These are phyloP conservation scores for Fomitiporia mediterranea DNA, from an alignment of 1,284 basidiomycete genomes.

Conservation along the genomic window DNA sequence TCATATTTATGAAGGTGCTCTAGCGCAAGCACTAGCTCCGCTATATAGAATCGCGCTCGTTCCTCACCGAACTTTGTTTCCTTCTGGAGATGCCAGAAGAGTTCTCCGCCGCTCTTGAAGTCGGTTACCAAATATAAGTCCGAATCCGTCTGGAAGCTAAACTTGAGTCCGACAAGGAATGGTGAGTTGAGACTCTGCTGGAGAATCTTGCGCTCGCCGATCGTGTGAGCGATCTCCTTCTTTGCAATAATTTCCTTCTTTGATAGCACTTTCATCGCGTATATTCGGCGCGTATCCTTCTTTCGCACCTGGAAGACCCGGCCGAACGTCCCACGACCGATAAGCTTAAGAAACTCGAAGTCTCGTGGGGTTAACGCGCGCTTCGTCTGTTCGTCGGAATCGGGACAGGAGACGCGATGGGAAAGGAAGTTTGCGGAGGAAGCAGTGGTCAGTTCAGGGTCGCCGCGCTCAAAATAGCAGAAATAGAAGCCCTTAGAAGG, in stretches of 20 bases:
- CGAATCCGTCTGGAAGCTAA: slow-evolving; percentile 94
- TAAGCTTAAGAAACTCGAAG: slow-evolving; percentile 98
- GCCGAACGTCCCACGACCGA: slow-evolving; percentile 98
- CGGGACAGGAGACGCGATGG: not conserved
- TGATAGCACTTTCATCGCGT: slow-evolving; percentile 99
- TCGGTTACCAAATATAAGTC: slow-evolving; percentile 98
- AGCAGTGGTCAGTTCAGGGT: slow-evolving; percentile 7
- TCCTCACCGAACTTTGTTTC: slow-evolving; percentile 93
- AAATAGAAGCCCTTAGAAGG: not conserved
- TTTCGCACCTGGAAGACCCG: slow-evolving; percentile 99
- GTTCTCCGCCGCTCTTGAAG: slow-evolving; percentile 97
- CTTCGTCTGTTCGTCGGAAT: slow-evolving; percentile 52
- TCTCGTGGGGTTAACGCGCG: slow-evolving; percentile 83
- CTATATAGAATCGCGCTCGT: slow-evolving; percentile 91
- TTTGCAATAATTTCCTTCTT: slow-evolving; percentile 99
- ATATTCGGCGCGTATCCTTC: slow-evolving; percentile 96
- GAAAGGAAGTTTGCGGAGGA: not conserved
- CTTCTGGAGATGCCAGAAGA: slow-evolving; percentile 97
- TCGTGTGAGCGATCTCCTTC: slow-evolving; percentile 99
- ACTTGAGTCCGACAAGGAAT: slow-evolving; percentile 98
- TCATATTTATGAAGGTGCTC: slow-evolving; percentile 97
- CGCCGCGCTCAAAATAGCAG: not conserved
- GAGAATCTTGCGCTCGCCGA: slow-evolving; percentile 98
- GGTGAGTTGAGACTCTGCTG: slow-evolving; percentile 93
- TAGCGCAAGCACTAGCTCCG: slow-evolving; percentile 88